A percentile compares a stretch with the other conserved stretches of the same genome.
Evolutionary conservation across 441 rosid genomes (phyloP).

Genomic region (Arabidopsis lyrata): DNA sequence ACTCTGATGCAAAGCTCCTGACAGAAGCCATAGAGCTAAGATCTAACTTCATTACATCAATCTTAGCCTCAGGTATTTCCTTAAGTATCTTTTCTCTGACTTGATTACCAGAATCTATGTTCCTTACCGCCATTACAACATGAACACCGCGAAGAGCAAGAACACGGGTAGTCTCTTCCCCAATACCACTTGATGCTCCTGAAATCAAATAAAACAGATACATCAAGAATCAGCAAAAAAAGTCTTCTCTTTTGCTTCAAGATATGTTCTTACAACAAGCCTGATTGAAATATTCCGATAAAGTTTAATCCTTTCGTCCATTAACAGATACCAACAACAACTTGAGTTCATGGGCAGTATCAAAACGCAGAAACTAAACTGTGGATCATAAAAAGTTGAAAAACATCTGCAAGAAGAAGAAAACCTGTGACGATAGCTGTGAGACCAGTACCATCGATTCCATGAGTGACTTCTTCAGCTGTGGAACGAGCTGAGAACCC

Average conservation of each 20-base stretch:
- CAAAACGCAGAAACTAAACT: conserved; percentile 15
- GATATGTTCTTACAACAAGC: background rate
- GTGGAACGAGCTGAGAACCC: conserved; percentile 65
- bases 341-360: conserved; percentile 1
- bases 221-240: background rate
- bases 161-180: conserved; percentile 64
- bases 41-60: conserved; percentile 75
- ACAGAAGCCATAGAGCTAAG: conserved; percentile 68
- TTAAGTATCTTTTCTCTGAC: conserved; percentile 56
- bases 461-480: conserved; percentile 66
- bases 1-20: conserved; percentile 65
- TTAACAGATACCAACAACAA: background rate
- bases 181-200: conserved; percentile 84
- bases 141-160: conserved; percentile 76
- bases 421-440: conserved; percentile 66
- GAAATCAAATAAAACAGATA: background rate
- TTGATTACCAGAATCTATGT: conserved; percentile 54
- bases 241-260: conserved; percentile 9
- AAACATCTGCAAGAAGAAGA: conserved; percentile 5
- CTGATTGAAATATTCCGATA: background rate
- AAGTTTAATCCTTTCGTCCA: conserved; percentile 21
- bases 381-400: background rate
- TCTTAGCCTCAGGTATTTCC: conserved; percentile 57
- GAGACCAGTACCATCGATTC: conserved; percentile 60
- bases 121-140: conserved; percentile 72